Percentiles rank a stretch among this genome's conserved stretches.
Evolutionary conservation across 1,284 basidiomycete species (phyloP).

Genomic region (Ceratobasidium sp.): DNA sequence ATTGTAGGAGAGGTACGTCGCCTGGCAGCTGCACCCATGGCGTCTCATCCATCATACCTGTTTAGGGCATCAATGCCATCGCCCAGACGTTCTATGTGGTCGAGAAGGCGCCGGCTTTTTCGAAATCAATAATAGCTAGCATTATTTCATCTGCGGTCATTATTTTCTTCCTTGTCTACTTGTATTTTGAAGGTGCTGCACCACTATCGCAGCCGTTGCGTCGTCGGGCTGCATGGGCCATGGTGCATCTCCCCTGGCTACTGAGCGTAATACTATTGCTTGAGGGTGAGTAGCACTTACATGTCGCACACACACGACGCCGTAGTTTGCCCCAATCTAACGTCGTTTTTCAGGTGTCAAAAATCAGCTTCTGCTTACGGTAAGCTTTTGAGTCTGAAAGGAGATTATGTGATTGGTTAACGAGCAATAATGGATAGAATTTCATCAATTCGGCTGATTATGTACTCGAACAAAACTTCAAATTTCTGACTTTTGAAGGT

Average conservation of each 20-base stretch:
- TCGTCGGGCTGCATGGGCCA: slow-evolving; percentile 35
- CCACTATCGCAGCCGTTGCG: slow-evolving; percentile 30
- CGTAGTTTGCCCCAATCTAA: background rate
- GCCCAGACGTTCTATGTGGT: slow-evolving; percentile 31
- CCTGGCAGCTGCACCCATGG: background rate
- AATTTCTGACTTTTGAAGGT: background rate
- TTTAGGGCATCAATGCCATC: slow-evolving; percentile 40
- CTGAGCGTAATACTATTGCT: slow-evolving; percentile 32
- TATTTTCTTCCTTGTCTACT: slow-evolving; percentile 40
- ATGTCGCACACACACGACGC: too few species aligned
- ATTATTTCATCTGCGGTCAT: slow-evolving; percentile 27
- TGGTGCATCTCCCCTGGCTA: slow-evolving; percentile 40
- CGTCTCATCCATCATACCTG: background rate
- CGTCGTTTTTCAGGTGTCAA: slow-evolving; percentile 26
- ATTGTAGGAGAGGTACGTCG: slow-evolving; percentile 37
- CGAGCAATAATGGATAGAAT: background rate
- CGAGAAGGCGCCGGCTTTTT: slow-evolving; percentile 32
- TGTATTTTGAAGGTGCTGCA: slow-evolving; percentile 43
- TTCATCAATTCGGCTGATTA: slow-evolving; percentile 8
- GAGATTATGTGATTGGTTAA: background rate
- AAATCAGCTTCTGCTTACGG: slow-evolving; percentile 41
- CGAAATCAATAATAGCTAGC: background rate
- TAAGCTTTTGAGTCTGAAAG: background rate
- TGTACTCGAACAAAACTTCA: background rate
- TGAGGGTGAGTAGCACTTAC: background rate